Percentiles rank a stretch among this genome's conserved stretches.
phyloP scores from a whole-genome alignment of 805 yeast genomes.

The Lipomyces sp. region DNA sequence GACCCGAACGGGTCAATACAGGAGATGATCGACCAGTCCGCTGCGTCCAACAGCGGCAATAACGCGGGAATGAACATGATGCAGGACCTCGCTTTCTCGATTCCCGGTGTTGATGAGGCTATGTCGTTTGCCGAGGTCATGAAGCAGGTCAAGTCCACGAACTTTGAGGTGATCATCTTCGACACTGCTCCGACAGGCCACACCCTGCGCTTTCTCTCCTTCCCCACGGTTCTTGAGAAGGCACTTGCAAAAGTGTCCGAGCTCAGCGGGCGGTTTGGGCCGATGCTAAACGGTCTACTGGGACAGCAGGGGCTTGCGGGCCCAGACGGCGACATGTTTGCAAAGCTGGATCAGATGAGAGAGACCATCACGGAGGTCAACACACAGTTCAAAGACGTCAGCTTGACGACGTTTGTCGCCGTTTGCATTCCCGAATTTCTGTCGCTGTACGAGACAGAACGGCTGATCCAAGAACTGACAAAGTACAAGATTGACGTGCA shows the following conservation, averaged over 20 bases:
- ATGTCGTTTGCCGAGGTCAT: slow-evolving; percentile 96
- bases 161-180: slow-evolving; percentile 85
- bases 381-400: slow-evolving; percentile 93
- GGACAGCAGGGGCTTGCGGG: slow-evolving; percentile 56
- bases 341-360: slow-evolving; percentile 75
- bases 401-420: slow-evolving; percentile 85
- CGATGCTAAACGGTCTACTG: slow-evolving; percentile 63
- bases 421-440: slow-evolving; percentile 97
- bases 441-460: slow-evolving; percentile 93
- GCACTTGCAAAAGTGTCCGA: slow-evolving; percentile 83
- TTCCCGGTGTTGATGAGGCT: slow-evolving; percentile 99
- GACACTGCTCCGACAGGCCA: slow-evolving; percentile 99
- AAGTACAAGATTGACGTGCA: slow-evolving; percentile 95
- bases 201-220: slow-evolving; percentile 88
- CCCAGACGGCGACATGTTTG: slow-evolving; percentile 60
- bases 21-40: slow-evolving; percentile 64
- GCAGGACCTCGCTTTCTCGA: slow-evolving; percentile 89
- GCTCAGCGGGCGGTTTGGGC: slow-evolving; percentile 82
- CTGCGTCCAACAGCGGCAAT: slow-evolving; percentile 45
- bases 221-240: slow-evolving; percentile 89
- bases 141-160: slow-evolving; percentile 82
- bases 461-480: slow-evolving; percentile 94
- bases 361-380: slow-evolving; percentile 81
- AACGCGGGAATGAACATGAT: slow-evolving; percentile 55
- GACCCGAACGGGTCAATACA: slow-evolving; percentile 93